Evolutionary conservation across 768 basidiomycete genomes (phyloP), one percentile per base, ranked within the genome.

Genomic region (Clitopilus passeckerianus): DNA sequence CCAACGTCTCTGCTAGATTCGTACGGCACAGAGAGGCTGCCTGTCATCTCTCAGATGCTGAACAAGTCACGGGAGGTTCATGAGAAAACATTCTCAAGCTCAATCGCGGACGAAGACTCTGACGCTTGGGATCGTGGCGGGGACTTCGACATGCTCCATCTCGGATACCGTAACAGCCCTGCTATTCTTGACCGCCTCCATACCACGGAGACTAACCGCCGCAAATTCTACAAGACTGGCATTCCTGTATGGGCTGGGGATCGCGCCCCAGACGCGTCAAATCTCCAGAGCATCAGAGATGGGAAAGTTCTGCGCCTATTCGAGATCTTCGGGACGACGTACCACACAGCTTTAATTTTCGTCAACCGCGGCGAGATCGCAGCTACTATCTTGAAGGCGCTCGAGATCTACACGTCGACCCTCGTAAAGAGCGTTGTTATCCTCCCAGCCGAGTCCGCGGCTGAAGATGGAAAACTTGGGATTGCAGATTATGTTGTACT

Each of bases 281-380:
- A 37, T 6, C 54, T 55, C 30, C 33, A 34, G 12, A 20, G 20
- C 8, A 37, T 34, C 54, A 37, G 15, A 1, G 54, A 55, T n/a
- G 35, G 24, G n/a, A 23, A 33, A 41, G 14, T 50, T 41, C 50
- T 34, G 16, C 44, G 23, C 2, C 35, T 61, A 15, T 61, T 59
- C 22, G 41, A 59, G 22, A 54, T 61, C 20, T 59, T 61, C 53
- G 37, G 35, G 2, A 22, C 61, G 16, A 55, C 61, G 7, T 20
- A 12, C 9, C 61, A 61, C 44, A 61, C 58, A 10, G 23, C 58
- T 53, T 43, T 61, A 6, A 9, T 59, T n/a, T 59, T 61, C 52
- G 24, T 37, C 27, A 30, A 57, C 16, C 43, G 35, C 6, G 44
- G 18, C 9, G 54, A 55, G n/a, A 16, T 16, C 18, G n/a, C 33